Percentiles rank a stretch among this genome's conserved stretches.
phyloP scores from a whole-genome alignment of 129 eudicot genomes.

The Artemisia tridentata region DNA sequence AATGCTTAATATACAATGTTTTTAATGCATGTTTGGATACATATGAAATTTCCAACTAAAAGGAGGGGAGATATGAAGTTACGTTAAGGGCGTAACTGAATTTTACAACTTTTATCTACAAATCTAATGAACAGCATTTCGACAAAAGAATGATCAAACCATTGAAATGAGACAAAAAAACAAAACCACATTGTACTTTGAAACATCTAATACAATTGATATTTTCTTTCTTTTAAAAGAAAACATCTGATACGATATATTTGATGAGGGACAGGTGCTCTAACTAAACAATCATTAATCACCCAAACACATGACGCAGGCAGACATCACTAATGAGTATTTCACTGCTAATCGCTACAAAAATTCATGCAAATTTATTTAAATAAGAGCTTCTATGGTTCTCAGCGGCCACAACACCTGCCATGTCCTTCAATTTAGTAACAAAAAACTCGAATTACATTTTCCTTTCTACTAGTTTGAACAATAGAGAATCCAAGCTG shows the following conservation, averaged over 20 bases:
- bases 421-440: conserved; percentile 9
- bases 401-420: conserved; percentile 16
- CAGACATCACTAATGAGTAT: background rate
- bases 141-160: background rate
- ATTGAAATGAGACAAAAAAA: background rate
- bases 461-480: conserved; percentile 19
- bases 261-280: background rate
- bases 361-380: conserved; percentile 10
- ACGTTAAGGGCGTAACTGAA: too few species aligned
- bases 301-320: background rate
- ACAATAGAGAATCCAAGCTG: conserved; percentile 16
- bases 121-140: too few species aligned
- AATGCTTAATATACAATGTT: too few species aligned
- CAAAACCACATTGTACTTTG: background rate
- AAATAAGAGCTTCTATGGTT: conserved; percentile 10
- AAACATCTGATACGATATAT: background rate
- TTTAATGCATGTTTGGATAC: too few species aligned
- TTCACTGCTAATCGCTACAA: background rate
- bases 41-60: too few species aligned
- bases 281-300: background rate
- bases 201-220: background rate
- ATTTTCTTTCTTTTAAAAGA: background rate
- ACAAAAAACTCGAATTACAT: conserved; percentile 9
- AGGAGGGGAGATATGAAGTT: too few species aligned
- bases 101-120: too few species aligned